Evolutionary conservation across 805 yeast species (phyloP).

Genomic region (Wickerhamomyces canadensis): DNA sequence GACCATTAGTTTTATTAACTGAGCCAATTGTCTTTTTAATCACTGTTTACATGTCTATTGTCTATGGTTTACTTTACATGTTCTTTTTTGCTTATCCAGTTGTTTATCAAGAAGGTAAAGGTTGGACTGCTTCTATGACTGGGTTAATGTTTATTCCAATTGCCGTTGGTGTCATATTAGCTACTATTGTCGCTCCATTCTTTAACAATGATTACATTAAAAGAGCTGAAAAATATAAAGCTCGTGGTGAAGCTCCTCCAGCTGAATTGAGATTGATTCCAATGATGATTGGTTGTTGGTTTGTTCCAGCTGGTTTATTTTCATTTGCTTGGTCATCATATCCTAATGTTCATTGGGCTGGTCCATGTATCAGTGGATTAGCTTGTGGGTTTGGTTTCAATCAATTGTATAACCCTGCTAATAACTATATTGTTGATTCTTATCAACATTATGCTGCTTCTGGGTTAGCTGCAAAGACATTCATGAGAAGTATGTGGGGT

Average conservation of each 20-base stretch:
- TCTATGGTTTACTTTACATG: slow-evolving; percentile 74
- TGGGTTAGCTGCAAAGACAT: slow-evolving; percentile 68
- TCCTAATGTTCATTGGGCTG: slow-evolving; percentile 69
- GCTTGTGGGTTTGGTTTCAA: slow-evolving; percentile 65
- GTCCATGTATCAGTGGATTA: slow-evolving; percentile 63
- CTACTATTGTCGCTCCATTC: slow-evolving; percentile 47
- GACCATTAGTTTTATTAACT: slow-evolving; percentile 64
- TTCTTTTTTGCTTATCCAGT: slow-evolving; percentile 73
- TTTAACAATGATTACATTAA: slow-evolving; percentile 50
- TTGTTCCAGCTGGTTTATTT: slow-evolving; percentile 72
- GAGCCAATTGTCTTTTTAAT: slow-evolving; percentile 70
- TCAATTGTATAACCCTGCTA: slow-evolving; percentile 59
- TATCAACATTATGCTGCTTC: slow-evolving; percentile 73
- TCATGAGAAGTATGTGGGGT: slow-evolving; percentile 62
- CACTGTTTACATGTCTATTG: slow-evolving; percentile 67
- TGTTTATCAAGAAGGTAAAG: slow-evolving; percentile 58
- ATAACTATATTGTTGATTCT: slow-evolving; percentile 69
- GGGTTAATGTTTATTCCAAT: slow-evolving; percentile 79
- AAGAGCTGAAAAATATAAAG: slow-evolving; percentile 41
- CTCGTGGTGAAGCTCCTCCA: slow-evolving; percentile 53
- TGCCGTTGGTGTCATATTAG: slow-evolving; percentile 59
- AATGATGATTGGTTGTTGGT: slow-evolving; percentile 64
- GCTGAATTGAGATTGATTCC: slow-evolving; percentile 81
- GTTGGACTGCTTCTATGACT: slow-evolving; percentile 55
- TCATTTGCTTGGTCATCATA: slow-evolving; percentile 90